Conservation (phyloP, 1,284 basidiomycete species). For the Pholiota adiposa region DNA sequence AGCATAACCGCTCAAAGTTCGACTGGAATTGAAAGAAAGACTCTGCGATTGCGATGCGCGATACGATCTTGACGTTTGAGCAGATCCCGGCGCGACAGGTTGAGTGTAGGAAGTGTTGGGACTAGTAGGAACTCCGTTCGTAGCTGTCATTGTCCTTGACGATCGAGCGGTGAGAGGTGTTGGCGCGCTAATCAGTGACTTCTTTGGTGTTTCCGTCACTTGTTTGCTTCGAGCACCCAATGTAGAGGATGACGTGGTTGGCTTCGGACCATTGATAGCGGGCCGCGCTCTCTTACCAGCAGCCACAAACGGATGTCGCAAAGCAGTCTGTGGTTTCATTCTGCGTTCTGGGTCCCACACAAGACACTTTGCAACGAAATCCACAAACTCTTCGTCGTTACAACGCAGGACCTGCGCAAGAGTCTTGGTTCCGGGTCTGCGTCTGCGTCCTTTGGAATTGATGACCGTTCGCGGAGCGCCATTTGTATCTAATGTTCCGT, state of each 20-base stretch:
- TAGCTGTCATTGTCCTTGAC: slow-evolving; percentile 52
- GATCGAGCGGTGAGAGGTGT: slow-evolving; percentile 80
- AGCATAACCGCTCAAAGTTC: slow-evolving; percentile 56
- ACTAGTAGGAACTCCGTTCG: slow-evolving; percentile 59
- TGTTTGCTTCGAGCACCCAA: slow-evolving; percentile 56
- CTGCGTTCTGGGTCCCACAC: slow-evolving; percentile 98
- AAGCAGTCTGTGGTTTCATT: slow-evolving; percentile 91
- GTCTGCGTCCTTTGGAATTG: slow-evolving; percentile 94
- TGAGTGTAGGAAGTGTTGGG: slow-evolving; percentile 57
- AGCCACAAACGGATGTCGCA: slow-evolving; percentile 90
- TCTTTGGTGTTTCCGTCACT: slow-evolving; percentile 78
- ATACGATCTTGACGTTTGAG: slow-evolving; percentile 53
- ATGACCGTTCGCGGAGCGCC: slow-evolving; percentile 92
- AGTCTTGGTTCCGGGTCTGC: slow-evolving; percentile 90
- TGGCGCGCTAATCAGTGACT: slow-evolving; percentile 83
- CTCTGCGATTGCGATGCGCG: slow-evolving; percentile 56
- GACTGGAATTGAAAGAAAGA: slow-evolving; percentile 56
- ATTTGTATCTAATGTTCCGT: slow-evolving; percentile 74
- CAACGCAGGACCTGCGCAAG: slow-evolving; percentile 88
- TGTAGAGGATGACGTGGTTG: slow-evolving; percentile 57
- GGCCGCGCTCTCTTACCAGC: slow-evolving; percentile 62
- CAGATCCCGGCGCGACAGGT: slow-evolving; percentile 42
- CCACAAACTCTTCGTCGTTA: slow-evolving; percentile 88
- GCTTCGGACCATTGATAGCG: slow-evolving; percentile 47
- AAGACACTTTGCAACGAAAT: slow-evolving; percentile 95